Evolutionary conservation across 805 yeast species (phyloP), one percentile per base, ranked within the genome.

Genomic region (Maudiozyma barnettii): DNA sequence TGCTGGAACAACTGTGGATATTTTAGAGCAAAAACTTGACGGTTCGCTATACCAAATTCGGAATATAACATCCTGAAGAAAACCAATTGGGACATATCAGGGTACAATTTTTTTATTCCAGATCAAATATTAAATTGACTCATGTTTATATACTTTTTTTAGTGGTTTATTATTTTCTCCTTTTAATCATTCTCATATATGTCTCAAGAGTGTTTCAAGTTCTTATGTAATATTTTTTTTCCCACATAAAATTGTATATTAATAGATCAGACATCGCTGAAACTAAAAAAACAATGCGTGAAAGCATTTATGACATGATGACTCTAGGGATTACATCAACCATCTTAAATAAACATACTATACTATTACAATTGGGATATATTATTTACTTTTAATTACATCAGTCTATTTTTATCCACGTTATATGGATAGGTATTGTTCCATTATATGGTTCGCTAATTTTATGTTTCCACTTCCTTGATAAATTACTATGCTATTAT

Each of bases 401-500:
- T 12, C 8, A 26, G 7, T 26, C 30, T 26, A 3, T 26, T 5
- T 37, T 5, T 37, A 22, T 39, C 20, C 21, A n/a, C 9, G 30
- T 54, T 57, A 77, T 16, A 81, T 64, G 22, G 72, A 76, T 43
- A 91, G 68, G 63, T 84, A 82, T 59, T 73, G 67, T 45, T 82
- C 83, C 67, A 87, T 79, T 19, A 90, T 61, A 36, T 68, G 65
- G 47, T 77, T 72, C 0, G 96, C 90, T 39, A 82, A 68, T 46
- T 66, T 67, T 12, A 78, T 67, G 59, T 90, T 90, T 4, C 95
- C 95, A 59, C 82, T 82, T 53, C 76, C 70, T 49, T 79, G 80
- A 64, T 87, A 91, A 21, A 91, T 83, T 56, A 82, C 71, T 30
- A 81, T 74, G 54, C 89, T 67, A 59, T 91, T 91, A 59, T 90